Conservation (phyloP, 1,284 basidiomycete species). For the Golubevia sp. region DNA sequence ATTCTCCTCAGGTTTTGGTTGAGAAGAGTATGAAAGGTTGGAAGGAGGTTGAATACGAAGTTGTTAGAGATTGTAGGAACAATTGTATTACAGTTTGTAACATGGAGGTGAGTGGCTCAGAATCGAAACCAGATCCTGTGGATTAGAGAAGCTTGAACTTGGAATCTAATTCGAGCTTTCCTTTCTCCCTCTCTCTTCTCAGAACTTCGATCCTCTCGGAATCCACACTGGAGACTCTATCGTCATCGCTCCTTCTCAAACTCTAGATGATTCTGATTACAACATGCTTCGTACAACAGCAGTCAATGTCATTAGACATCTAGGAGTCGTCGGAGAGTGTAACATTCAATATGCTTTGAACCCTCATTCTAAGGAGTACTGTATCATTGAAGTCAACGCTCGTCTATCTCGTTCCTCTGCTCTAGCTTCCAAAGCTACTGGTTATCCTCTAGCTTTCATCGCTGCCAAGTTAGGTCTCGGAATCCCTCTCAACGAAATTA, state of each 20-base stretch:
- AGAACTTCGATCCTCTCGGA: constrained; percentile 98
- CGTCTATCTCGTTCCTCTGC: constrained; percentile 97
- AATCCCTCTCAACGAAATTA: constrained; percentile 96
- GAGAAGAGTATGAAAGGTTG: constrained; percentile 99
- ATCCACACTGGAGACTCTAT: constrained; percentile 99
- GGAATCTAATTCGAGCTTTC: neutral
- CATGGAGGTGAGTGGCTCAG: constrained; percentile 80
- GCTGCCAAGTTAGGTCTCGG: constrained; percentile 96
- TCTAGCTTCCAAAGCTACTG: constrained; percentile 96
- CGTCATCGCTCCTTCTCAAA: constrained; percentile 96
- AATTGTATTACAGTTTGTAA: constrained; percentile 99
- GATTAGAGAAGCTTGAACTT: neutral
- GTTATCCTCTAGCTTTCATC: constrained; percentile 97
- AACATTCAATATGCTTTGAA: constrained; percentile 99
- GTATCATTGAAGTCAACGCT: constrained; percentile 99
- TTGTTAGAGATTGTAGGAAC: constrained; percentile 95
- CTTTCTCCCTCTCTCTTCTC: constrained; percentile 9
- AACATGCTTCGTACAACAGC: constrained; percentile 98
- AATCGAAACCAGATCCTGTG: neutral
- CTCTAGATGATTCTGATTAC: constrained; percentile 84
- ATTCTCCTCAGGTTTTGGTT: constrained; percentile 92
- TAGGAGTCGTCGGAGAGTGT: constrained; percentile 96
- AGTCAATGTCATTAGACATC: constrained; percentile 94
- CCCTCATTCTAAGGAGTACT: constrained; percentile 91
- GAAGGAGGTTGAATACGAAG: constrained; percentile 99